phyloP scores from a whole-genome alignment of 306 rosid species.

The Pterocarpus macrocarpus region DNA sequence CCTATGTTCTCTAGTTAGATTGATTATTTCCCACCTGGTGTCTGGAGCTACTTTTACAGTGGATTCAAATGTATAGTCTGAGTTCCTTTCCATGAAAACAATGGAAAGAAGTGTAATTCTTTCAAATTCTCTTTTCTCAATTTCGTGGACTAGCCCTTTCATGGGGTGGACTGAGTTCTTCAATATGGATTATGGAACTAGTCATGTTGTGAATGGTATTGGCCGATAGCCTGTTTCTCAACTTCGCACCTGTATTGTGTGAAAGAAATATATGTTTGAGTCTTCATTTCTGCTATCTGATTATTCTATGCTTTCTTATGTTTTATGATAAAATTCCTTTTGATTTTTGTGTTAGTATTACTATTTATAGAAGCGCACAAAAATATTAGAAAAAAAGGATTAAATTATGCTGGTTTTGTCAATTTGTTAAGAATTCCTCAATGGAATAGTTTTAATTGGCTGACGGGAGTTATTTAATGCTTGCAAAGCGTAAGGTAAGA shows the following conservation, averaged over 20 bases:
- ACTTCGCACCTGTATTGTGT: constrained; percentile 10
- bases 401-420: background rate
- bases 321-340: background rate
- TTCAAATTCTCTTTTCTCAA: constrained; percentile 15
- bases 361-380: background rate
- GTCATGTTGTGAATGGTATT: constrained; percentile 12
- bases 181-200: background rate
- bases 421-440: background rate
- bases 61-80: background rate
- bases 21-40: background rate
- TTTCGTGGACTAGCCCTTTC: constrained; percentile 11
- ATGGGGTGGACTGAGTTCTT: constrained; percentile 24
- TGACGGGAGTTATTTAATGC: background rate
- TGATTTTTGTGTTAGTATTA: background rate
- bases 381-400: background rate
- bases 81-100: constrained; percentile 22
- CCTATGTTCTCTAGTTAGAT: constrained; percentile 7
- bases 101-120: constrained; percentile 15
- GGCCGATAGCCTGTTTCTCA: background rate
- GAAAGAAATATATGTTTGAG: background rate
- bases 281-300: constrained; percentile 28
- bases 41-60: constrained; percentile 15
- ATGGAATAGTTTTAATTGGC: constrained; percentile 9
- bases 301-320: constrained; percentile 35
- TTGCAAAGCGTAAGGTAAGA: background rate